A percentile compares a stretch with the other conserved stretches of the same genome.
phyloP scores from a whole-genome alignment of 1,284 basidiomycete species.

The Gymnopus androsaceus region DNA sequence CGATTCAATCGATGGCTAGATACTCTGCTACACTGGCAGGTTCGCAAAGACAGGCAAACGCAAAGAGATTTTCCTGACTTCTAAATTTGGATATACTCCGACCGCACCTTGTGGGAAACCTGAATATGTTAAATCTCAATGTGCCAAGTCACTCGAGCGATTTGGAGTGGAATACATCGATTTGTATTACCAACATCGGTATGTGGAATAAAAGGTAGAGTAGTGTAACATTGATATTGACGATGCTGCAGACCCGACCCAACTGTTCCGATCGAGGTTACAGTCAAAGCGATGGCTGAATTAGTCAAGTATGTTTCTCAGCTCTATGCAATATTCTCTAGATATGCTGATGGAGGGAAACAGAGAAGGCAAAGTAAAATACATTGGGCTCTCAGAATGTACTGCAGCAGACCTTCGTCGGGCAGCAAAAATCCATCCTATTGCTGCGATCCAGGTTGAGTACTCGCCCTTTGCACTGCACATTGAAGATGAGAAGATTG shows the following conservation, averaged over 20 bases:
- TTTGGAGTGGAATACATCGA: constrained; percentile 17
- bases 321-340: no score
- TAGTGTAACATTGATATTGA: background rate
- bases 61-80: constrained; percentile 47
- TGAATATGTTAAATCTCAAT: constrained; percentile 20
- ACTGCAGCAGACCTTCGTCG: constrained; percentile 40
- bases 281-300: constrained; percentile 45
- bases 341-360: no score
- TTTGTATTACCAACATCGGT: constrained; percentile 19
- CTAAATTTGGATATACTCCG: constrained; percentile 46
- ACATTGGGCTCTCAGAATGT: constrained; percentile 53
- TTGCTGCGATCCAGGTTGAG: constrained; percentile 54
- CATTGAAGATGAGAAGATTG: constrained; percentile 41
- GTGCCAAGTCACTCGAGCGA: constrained; percentile 14
- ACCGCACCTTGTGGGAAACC: constrained; percentile 30
- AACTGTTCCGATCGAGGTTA: constrained; percentile 16
- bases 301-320: constrained; percentile 39
- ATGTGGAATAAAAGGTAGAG: background rate
- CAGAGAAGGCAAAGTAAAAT: constrained; percentile 50
- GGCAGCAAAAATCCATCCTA: constrained; percentile 50
- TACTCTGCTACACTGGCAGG: no score
- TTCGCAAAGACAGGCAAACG: constrained; percentile 48
- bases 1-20: background rate
- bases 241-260: constrained; percentile 16
- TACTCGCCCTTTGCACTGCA: constrained; percentile 53